Conservation (phyloP, 768 basidiomycete genomes). For the Auriscalpium orientale region DNA sequence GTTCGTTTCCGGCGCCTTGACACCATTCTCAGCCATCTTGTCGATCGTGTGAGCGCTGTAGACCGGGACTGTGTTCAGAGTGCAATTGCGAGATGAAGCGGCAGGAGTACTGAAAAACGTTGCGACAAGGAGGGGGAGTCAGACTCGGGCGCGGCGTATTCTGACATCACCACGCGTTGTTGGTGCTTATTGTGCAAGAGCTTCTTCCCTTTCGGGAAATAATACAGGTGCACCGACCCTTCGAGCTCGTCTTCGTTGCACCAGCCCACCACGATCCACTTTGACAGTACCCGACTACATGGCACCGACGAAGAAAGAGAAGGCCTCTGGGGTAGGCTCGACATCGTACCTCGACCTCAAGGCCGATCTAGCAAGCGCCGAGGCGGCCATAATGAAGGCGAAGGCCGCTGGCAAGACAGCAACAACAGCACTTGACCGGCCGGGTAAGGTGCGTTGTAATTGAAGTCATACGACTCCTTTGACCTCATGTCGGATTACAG, state of each 20-base stretch:
- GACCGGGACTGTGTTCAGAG: no score
- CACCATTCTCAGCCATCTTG: no score
- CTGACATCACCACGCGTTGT: neutral
- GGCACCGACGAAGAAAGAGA: constrained; percentile 52
- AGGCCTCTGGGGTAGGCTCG: constrained; percentile 62
- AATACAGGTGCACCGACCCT: no score
- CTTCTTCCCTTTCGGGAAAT: neutral
- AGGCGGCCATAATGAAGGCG: constrained; percentile 57
- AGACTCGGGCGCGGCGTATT: no score
- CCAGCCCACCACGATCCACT: neutral
- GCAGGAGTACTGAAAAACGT: no score
- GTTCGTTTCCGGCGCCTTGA: neutral
- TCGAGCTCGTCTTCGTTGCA: no score
- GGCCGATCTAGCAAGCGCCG: constrained; percentile 42
- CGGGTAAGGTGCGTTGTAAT: constrained; percentile 52
- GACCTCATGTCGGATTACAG: constrained; percentile 27
- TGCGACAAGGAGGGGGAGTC: no score
- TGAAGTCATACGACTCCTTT: neutral
- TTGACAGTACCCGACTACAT: constrained; percentile 18
- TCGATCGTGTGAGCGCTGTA: no score
- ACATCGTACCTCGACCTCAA: constrained; percentile 81
- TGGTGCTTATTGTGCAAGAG: constrained; percentile 11
- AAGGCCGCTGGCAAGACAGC: constrained; percentile 50
- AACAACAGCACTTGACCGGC: constrained; percentile 51
- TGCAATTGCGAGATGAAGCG: no score